A percentile compares a stretch with the other conserved stretches of the same genome.
phyloP scores from a whole-genome alignment of 352 stramenopile genomes.

The Thraustochytrium sp. region DNA sequence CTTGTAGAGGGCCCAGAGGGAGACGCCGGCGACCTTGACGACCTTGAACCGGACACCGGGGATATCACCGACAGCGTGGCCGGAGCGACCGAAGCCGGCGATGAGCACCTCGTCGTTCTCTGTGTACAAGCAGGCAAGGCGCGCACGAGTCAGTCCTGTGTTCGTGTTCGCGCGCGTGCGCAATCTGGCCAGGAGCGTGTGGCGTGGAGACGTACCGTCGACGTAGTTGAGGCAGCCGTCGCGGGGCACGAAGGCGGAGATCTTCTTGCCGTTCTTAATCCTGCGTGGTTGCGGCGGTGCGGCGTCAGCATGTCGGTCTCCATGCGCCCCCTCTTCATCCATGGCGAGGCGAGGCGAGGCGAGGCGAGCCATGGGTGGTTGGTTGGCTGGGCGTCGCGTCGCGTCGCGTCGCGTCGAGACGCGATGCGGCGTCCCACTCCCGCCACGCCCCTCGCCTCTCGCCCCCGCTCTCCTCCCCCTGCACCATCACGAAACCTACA shows the following conservation, averaged over 20 bases:
- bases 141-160: not conserved
- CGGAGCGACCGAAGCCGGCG: constrained; percentile 96
- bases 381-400: no score
- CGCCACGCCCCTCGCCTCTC: no score
- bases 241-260: constrained; percentile 98
- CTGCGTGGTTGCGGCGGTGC: no score
- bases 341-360: no score
- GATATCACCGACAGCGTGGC: constrained; percentile 99
- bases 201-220: constrained; percentile 60
- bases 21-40: constrained; percentile 93
- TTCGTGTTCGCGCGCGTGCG: not conserved
- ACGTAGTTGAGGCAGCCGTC: constrained; percentile 99
- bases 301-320: no score
- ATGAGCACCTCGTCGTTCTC: constrained; percentile 96
- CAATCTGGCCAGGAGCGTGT: constrained; percentile 74
- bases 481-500: constrained; percentile 54
- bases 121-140: not conserved
- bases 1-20: constrained; percentile 98
- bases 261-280: constrained; percentile 99
- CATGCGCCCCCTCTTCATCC: no score
- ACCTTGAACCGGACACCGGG: constrained; percentile 99
- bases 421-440: no score
- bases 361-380: no score
- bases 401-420: no score
- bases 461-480: no score